A percentile compares a stretch with the other conserved stretches of the same genome.
Conservation (phyloP, 1,284 basidiomycete species). For the Cutaneotrichosporon arboriforme region DNA sequence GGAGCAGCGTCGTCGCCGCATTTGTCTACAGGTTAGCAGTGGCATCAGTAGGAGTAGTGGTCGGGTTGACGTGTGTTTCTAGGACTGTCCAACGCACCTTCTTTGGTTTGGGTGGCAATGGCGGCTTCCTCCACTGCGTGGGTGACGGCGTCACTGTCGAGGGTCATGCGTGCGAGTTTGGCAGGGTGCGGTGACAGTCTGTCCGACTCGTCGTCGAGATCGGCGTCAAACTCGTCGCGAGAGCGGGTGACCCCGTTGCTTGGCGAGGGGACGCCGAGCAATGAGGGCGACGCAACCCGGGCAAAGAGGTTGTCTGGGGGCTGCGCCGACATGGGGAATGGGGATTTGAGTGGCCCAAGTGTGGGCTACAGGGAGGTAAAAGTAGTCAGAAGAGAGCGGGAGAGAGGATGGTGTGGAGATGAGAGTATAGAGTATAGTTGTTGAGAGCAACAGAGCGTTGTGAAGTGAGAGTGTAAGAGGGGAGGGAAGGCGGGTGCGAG, state of each 20-base stretch:
- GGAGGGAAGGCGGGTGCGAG: background rate
- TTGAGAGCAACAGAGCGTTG: background rate
- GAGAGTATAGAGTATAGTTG: background rate
- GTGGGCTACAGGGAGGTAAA: background rate
- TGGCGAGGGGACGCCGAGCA: background rate
- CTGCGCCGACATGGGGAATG: constrained; percentile 1
- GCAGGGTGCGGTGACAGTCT: constrained; percentile 1
- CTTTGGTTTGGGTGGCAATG: background rate
- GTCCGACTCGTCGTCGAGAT: constrained; percentile 4
- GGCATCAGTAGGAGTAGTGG: no score
- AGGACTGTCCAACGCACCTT: background rate
- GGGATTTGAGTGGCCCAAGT: background rate
- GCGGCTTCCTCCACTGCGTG: background rate
- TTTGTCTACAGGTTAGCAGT: background rate
- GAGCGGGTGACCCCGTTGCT: constrained; percentile 5
- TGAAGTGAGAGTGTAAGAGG: background rate
- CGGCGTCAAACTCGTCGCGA: constrained; percentile 13
- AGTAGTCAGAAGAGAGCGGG: background rate
- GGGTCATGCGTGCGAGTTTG: constrained; percentile 11
- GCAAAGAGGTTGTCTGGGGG: background rate
- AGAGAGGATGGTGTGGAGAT: background rate
- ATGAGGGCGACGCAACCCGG: background rate
- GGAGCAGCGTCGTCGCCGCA: background rate
- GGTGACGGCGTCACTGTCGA: background rate
- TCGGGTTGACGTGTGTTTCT: background rate